phyloP scores from a whole-genome alignment of 352 stramenopile species.

The Pythium oligandrum region DNA sequence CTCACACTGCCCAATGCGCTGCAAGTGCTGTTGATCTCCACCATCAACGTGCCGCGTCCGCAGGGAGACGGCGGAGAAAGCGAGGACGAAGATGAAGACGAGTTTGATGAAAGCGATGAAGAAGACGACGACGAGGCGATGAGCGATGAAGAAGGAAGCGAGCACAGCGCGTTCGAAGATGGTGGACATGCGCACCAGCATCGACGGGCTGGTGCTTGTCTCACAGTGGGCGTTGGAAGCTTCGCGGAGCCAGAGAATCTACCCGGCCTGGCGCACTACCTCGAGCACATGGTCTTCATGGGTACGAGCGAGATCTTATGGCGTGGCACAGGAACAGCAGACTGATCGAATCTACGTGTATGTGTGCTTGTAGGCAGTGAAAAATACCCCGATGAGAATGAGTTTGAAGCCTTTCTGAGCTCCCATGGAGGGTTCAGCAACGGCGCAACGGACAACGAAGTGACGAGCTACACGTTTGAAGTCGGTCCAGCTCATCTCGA shows the following conservation, averaged over 20 bases:
- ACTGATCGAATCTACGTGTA: too few relatives aligned
- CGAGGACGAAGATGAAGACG: slow-evolving; percentile 12
- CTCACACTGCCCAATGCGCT: slow-evolving; percentile 51
- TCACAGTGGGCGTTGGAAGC: slow-evolving; percentile 35
- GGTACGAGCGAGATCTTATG: slow-evolving; percentile 17
- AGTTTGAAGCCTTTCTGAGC: slow-evolving; percentile 76
- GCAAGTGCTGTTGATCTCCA: slow-evolving; percentile 23
- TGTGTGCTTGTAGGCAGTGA: slow-evolving; percentile 11
- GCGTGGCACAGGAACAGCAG: too few relatives aligned
- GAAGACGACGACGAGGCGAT: too few relatives aligned
- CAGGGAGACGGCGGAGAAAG: slow-evolving; percentile 10
- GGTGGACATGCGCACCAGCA: background rate
- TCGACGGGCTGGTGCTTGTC: slow-evolving; percentile 21
- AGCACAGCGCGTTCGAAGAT: slow-evolving; percentile 1
- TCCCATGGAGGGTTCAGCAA: slow-evolving; percentile 76
- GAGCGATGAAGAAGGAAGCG: slow-evolving; percentile 6
- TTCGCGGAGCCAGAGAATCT: slow-evolving; percentile 27
- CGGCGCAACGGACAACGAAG: slow-evolving; percentile 79
- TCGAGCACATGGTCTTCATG: slow-evolving; percentile 98
- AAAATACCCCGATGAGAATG: slow-evolving; percentile 88
- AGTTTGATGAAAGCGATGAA: slow-evolving; percentile 2
- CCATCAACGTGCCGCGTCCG: too few relatives aligned
- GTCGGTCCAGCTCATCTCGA: slow-evolving; percentile 26
- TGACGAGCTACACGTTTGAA: slow-evolving; percentile 85
- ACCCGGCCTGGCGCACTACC: slow-evolving; percentile 86